phyloP scores from a whole-genome alignment of 768 basidiomycete genomes.

The Rhizopogon vulgaris region DNA sequence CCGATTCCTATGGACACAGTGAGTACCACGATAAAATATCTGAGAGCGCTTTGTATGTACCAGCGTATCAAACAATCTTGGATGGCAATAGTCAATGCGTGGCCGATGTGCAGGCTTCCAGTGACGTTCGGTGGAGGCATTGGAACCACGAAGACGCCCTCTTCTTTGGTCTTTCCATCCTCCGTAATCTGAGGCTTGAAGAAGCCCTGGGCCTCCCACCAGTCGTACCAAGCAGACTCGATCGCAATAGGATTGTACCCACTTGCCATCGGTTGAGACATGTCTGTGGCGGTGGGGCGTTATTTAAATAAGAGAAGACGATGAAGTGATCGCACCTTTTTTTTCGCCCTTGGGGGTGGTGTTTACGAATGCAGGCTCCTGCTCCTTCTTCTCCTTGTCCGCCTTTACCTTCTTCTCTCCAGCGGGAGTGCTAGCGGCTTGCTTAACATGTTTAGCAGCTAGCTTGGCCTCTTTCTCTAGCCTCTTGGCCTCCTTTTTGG shows the following conservation, averaged over 20 bases:
- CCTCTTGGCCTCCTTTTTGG: conserved; percentile 82
- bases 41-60: conserved; percentile 34
- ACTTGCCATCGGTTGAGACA: conserved; percentile 81
- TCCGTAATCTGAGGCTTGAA: conserved; percentile 69
- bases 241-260: conserved; percentile 95
- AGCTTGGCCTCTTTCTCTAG: conserved; percentile 74
- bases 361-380: conserved; percentile 77
- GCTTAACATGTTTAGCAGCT: conserved; percentile 56
- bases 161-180: conserved; percentile 52
- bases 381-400: conserved; percentile 68
- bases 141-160: conserved; percentile 79
- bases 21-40: background rate
- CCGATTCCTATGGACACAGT: conserved; percentile 60
- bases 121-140: conserved; percentile 96
- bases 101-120: conserved; percentile 91
- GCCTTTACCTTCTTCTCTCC: conserved; percentile 69
- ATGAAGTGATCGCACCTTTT: conserved; percentile 57
- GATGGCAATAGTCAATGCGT: conserved; percentile 86
- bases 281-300: conserved; percentile 55
- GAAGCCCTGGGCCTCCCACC: conserved; percentile 91
- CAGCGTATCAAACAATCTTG: conserved; percentile 89
- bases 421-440: conserved; percentile 29
- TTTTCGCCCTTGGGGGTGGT: conserved; percentile 87
- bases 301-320: background rate
- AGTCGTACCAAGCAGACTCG: conserved; percentile 96